These are phyloP conservation scores for Pouteria glomerata DNA, from an alignment of 148 eudicot genomes.

Conservation along the genomic window DNA sequence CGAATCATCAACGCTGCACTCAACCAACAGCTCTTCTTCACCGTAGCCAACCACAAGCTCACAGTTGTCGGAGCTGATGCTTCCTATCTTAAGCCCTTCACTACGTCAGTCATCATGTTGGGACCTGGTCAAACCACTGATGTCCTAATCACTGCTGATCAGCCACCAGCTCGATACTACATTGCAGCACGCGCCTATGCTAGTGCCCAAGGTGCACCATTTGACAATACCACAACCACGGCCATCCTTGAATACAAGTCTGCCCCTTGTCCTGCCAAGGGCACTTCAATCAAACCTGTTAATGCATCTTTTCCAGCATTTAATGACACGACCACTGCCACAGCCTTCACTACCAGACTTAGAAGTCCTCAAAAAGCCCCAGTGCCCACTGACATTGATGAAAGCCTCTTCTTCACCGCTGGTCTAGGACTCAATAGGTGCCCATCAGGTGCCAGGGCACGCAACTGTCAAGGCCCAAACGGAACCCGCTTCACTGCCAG, in stretches of 20 bases:
- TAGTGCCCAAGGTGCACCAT: constrained; percentile 76
- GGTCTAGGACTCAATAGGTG: constrained; percentile 72
- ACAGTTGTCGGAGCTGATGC: constrained; percentile 94
- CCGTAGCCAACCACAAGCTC: constrained; percentile 68
- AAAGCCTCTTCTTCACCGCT: constrained; percentile 58
- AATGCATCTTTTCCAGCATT: constrained; percentile 59
- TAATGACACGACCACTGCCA: constrained; percentile 62
- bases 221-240: constrained; percentile 82
- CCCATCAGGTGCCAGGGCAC: constrained; percentile 40
- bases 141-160: constrained; percentile 65
- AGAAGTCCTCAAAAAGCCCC: constrained; percentile 44
- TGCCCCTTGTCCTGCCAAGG: constrained; percentile 50
- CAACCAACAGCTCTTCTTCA: constrained; percentile 91
- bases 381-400: constrained; percentile 61
- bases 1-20: constrained; percentile 75
- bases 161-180: constrained; percentile 69
- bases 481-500: constrained; percentile 76
- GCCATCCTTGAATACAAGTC: constrained; percentile 76
- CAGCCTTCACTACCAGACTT: constrained; percentile 53
- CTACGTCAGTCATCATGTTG: constrained; percentile 67
- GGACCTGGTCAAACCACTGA: constrained; percentile 97
- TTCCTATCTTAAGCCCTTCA: constrained; percentile 77
- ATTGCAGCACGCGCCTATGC: constrained; percentile 73
- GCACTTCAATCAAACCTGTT: constrained; percentile 29
- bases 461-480: constrained; percentile 82